Conservation (phyloP, 176 grass and related monocot species). For the Phyllostachys edulis region DNA sequence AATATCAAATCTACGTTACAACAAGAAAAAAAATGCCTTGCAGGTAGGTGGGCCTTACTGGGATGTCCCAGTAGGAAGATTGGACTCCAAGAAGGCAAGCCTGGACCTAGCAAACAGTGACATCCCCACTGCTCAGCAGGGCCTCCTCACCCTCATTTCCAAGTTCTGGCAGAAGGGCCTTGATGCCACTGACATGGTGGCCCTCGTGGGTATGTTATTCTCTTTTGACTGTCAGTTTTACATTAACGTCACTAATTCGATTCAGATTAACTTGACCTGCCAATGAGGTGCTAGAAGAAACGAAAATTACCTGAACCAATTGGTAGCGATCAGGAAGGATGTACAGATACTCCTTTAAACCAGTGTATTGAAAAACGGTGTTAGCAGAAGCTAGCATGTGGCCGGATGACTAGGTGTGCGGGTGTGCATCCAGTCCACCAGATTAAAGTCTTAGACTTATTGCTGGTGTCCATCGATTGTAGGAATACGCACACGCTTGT, state of each 20-base stretch:
- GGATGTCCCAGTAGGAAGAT: constrained; percentile 88
- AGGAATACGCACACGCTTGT: no score
- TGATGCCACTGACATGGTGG: constrained; percentile 89
- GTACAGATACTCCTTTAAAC: not conserved
- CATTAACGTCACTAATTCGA: not conserved
- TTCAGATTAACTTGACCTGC: not conserved
- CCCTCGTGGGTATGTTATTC: constrained; percentile 72
- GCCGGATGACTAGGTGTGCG: no score
- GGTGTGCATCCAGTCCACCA: no score
- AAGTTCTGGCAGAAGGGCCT: constrained; percentile 96
- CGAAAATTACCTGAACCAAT: not conserved
- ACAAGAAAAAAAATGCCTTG: not conserved
- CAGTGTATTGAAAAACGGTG: not conserved
- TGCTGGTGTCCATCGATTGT: no score
- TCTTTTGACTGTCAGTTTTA: not conserved
- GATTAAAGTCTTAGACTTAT: no score
- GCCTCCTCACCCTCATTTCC: constrained; percentile 72
- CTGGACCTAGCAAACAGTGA: constrained; percentile 80
- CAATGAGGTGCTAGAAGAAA: not conserved
- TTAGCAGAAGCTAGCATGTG: no score
- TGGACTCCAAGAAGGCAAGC: constrained; percentile 86
- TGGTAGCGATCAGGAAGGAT: not conserved
- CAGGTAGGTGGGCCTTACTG: constrained; percentile 95
- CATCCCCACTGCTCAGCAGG: constrained; percentile 79
- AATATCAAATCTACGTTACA: not conserved